Evolutionary conservation across 1,284 basidiomycete genomes (phyloP), one percentile per base, ranked within the genome.

Genomic region (Trichosporon sp.): DNA sequence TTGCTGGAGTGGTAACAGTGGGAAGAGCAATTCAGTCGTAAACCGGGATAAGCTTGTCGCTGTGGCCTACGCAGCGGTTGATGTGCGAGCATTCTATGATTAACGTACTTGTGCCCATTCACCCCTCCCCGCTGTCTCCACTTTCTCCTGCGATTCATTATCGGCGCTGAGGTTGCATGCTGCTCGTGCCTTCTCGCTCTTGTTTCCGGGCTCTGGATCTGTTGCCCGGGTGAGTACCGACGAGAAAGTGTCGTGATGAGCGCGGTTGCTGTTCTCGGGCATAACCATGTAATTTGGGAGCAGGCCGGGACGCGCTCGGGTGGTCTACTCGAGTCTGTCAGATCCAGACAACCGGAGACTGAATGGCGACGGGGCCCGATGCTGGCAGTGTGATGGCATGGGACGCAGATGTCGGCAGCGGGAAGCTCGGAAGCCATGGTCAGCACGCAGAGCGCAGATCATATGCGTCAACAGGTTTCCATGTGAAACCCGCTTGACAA

Each of bases 401-500:
- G 51, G 51, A 54, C 51, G 19, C 14, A 10, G 51, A 54, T 54
- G 51, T 54, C 51, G 51, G 51, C 51, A 54, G 51, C 51, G 51
- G 51, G 51, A 54, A 54, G 51, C 19, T 21, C 51, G 21, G 51
- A 54, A 26, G 51, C 19, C 51, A 8, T 37, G 35, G 48, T 21
- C 48, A 16, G 16, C 48, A n/a, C 19, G 16, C 51, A 26, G 51
- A n/a, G 19, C 19, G 51, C 51, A 54, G 51, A 54, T 54, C 51
- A 54, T 54, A 14, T 26, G 51, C 51, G 19, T 19, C 4, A 6
- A 48, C 7, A 6, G 8, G 51, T 54, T 26, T 26, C 51, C 51
- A 54, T 54, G 51, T 54, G 51, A 54, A 54, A 54, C 51, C 51
- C 51, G 51, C 51, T 54, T 54, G 51, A 54, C 51, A 26, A 54